Evolutionary conservation across 2,329 filamentous ascomycete genomes (phyloP).

Genomic region (Colletotrichum liaoningense): DNA sequence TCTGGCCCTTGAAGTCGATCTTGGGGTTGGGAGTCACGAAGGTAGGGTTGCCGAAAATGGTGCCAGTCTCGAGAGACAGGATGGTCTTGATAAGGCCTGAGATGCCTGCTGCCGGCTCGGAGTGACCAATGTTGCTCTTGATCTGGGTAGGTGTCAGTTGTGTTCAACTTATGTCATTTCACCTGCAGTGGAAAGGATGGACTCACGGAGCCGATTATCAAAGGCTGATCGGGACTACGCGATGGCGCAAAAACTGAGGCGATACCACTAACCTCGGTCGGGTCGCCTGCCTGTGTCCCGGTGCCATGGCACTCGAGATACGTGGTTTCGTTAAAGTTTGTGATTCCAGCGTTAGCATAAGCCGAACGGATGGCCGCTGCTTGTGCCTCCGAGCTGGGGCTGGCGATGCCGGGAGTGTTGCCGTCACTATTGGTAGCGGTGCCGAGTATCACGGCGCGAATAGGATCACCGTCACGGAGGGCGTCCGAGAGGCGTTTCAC

Average conservation of each 20-base stretch:
- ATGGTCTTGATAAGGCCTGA: slow-evolving; percentile 45
- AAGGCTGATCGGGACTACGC: slow-evolving; percentile 29
- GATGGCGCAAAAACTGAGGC: slow-evolving; percentile 39
- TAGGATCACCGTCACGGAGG: slow-evolving; percentile 52
- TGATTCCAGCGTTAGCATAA: slow-evolving; percentile 43
- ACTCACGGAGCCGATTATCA: slow-evolving; percentile 44
- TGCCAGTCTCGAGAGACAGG: slow-evolving; percentile 41
- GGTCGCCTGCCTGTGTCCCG: slow-evolving; percentile 51
- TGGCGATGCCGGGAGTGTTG: slow-evolving; percentile 48
- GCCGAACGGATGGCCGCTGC: slow-evolving; percentile 43
- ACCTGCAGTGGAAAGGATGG: no score
- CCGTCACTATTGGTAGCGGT: slow-evolving; percentile 46
- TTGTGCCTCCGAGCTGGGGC: slow-evolving; percentile 45
- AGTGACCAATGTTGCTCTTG: slow-evolving; percentile 48
- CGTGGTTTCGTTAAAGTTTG: slow-evolving; percentile 35
- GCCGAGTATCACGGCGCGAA: slow-evolving; percentile 45
- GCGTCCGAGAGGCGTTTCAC: slow-evolving; percentile 57
- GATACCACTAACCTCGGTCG: slow-evolving; percentile 46
- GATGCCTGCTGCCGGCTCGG: slow-evolving; percentile 44
- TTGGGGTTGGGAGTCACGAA: slow-evolving; percentile 49
- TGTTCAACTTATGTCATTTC: no score
- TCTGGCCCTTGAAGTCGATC: slow-evolving; percentile 36
- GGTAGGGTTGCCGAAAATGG: slow-evolving; percentile 41
- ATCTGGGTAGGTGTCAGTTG: no score
- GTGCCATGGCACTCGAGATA: slow-evolving; percentile 55